A percentile compares a stretch with the other conserved stretches of the same genome.
phyloP scores from a whole-genome alignment of 2,329 filamentous ascomycete genomes.

The Penicillium sp. region DNA sequence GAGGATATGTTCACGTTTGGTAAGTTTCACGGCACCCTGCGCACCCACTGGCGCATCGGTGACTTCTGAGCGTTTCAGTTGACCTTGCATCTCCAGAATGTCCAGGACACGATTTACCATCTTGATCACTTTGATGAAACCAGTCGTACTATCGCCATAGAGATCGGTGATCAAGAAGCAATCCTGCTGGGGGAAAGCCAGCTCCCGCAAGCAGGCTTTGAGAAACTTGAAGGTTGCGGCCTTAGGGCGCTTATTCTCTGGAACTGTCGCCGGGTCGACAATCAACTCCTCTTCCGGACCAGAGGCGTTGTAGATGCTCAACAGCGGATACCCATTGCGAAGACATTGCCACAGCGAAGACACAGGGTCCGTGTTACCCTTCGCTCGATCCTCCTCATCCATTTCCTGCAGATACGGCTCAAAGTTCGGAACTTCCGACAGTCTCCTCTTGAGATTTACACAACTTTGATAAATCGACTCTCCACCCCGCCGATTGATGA shows the following conservation, averaged over 20 bases:
- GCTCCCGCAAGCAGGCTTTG: constrained; percentile 81
- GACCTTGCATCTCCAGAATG: constrained; percentile 75
- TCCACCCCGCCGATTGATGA: constrained; percentile 96
- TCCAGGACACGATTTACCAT: constrained; percentile 93
- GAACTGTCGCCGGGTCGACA: constrained; percentile 65
- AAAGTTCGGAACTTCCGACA: constrained; percentile 83
- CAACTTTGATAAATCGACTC: constrained; percentile 97
- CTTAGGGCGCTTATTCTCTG: constrained; percentile 79
- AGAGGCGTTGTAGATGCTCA: constrained; percentile 87
- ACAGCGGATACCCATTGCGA: constrained; percentile 78
- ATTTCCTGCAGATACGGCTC: constrained; percentile 74
- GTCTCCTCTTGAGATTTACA: constrained; percentile 77
- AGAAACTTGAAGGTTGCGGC: constrained; percentile 91
- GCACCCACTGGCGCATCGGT: constrained; percentile 51
- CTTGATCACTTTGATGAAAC: constrained; percentile 95
- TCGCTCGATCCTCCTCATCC: constrained; percentile 68
- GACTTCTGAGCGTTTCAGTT: constrained; percentile 67
- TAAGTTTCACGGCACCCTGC: constrained; percentile 60
- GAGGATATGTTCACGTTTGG: constrained; percentile 84
- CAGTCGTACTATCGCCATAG: constrained; percentile 91
- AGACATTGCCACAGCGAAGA: constrained; percentile 89
- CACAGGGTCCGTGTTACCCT: constrained; percentile 73
- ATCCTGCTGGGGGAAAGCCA: constrained; percentile 77
- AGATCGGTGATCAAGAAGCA: constrained; percentile 92
- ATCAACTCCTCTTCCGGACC: constrained; percentile 70